Evolutionary conservation across 768 basidiomycete species (phyloP).

Genomic region (Russula abietina): DNA sequence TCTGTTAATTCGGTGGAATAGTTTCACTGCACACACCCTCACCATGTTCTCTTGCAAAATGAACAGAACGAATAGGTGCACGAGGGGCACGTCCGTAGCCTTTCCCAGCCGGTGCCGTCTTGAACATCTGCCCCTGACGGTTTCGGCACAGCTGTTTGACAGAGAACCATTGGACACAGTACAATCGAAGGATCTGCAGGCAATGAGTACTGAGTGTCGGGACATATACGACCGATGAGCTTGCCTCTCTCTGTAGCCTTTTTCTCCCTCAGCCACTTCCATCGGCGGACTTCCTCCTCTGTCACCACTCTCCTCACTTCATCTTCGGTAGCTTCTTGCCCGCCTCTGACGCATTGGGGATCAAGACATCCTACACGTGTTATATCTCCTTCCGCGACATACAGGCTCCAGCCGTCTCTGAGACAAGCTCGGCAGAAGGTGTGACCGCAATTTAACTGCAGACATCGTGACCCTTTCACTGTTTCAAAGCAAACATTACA

Average conservation of each 20-base stretch:
- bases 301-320: conserved; percentile 69
- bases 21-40: conserved; percentile 24
- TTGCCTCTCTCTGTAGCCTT: conserved; percentile 65
- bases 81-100: conserved; percentile 60
- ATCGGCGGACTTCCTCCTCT: conserved; percentile 58
- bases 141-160: conserved; percentile 72
- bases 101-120: conserved; percentile 63
- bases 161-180: conserved; percentile 73
- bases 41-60: conserved; percentile 80
- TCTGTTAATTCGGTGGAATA: not conserved
- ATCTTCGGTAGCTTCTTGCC: conserved; percentile 55
- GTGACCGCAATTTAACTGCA: conserved; percentile 65
- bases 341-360: conserved; percentile 64
- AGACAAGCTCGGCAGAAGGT: conserved; percentile 82
- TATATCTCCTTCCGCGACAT: conserved; percentile 74
- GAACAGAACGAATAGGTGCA: conserved; percentile 81
- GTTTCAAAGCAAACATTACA: conserved; percentile 75
- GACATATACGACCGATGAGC: not conserved
- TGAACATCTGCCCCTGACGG: conserved; percentile 39
- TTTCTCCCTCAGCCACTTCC: conserved; percentile 75
- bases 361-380: conserved; percentile 76
- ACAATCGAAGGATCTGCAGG: conserved; percentile 66
- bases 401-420: conserved; percentile 74
- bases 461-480: conserved; percentile 68
- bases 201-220: not conserved